Percentiles rank a stretch among this genome's conserved stretches.
Conservation (phyloP, 2,329 filamentous ascomycete genomes). For the Tothia fuscella region DNA sequence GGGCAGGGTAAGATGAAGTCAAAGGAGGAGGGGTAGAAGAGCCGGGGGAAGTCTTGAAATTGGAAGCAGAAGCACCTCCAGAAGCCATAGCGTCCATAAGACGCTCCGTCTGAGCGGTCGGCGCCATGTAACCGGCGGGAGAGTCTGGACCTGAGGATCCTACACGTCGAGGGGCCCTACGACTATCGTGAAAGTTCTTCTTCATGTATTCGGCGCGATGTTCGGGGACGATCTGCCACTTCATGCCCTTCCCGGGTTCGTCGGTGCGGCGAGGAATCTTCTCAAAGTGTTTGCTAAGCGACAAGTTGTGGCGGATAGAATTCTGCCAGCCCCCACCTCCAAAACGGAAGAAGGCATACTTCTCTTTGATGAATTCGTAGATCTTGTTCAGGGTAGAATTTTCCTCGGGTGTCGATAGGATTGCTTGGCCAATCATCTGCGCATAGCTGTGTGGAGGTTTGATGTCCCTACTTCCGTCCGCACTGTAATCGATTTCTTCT, state of each 20-base stretch:
- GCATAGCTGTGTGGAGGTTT: conserved; percentile 97
- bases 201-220: conserved; percentile 78
- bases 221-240: conserved; percentile 87
- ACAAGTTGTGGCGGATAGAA: conserved; percentile 92
- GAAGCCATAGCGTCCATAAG: conserved; percentile 29
- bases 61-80: conserved; percentile 4
- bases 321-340: conserved; percentile 86
- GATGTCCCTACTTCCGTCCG: conserved; percentile 75
- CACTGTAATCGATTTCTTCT: conserved; percentile 60
- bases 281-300: conserved; percentile 85
- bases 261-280: conserved; percentile 88
- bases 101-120: conserved; percentile 45
- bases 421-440: conserved; percentile 92
- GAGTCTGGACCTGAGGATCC: conserved; percentile 63
- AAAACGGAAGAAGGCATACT: conserved; percentile 87
- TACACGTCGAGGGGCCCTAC: conserved; percentile 25
- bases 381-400: conserved; percentile 87
- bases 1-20: conserved; percentile 32
- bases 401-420: conserved; percentile 73
- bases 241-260: conserved; percentile 97
- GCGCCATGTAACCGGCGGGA: conserved; percentile 38
- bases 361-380: conserved; percentile 81
- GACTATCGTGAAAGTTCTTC: conserved; percentile 40
- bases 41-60: conserved; percentile 20
- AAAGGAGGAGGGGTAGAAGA: conserved; percentile 37